Percentiles rank a stretch among this genome's conserved stretches.
Evolutionary conservation across 2,329 filamentous ascomycete species (phyloP).

Genomic region (Tolypocladium guangdongense): DNA sequence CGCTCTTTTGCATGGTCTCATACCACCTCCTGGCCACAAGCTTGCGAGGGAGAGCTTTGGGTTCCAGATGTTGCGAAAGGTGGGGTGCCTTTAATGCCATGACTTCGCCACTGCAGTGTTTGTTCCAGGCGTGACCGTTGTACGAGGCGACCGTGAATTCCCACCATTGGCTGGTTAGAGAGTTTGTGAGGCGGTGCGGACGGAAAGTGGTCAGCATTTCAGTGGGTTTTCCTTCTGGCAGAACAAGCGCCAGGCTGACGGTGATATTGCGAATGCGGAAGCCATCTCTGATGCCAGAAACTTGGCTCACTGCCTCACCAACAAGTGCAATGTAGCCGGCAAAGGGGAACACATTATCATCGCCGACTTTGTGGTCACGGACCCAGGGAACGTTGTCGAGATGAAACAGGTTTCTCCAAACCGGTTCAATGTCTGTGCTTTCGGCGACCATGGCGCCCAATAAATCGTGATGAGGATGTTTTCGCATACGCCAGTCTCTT

Average conservation of each 20-base stretch:
- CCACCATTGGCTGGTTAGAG: constrained; percentile 15
- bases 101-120: constrained; percentile 4
- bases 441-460: constrained; percentile 8
- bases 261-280: constrained; percentile 17
- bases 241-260: constrained; percentile 17
- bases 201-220: constrained; percentile 22
- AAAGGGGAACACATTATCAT: constrained; percentile 28
- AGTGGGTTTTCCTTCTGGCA: constrained; percentile 11
- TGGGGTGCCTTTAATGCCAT: too few relatives aligned
- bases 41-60: neutral
- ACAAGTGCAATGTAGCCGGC: constrained; percentile 24
- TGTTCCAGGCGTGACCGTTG: constrained; percentile 10
- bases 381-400: constrained; percentile 23
- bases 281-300: constrained; percentile 5
- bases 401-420: constrained; percentile 11
- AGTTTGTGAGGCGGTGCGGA: constrained; percentile 11
- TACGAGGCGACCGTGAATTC: constrained; percentile 18
- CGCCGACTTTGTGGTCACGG: constrained; percentile 30
- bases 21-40: neutral
- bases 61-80: neutral
- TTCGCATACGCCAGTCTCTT: constrained; percentile 1
- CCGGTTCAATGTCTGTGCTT: constrained; percentile 5
- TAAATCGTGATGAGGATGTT: constrained; percentile 4
- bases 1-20: neutral
- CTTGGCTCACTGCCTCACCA: constrained; percentile 11